Evolutionary conservation across 306 rosid species (phyloP), one percentile per base, ranked within the genome.

Genomic region (Hylodesmum podocarpum): DNA sequence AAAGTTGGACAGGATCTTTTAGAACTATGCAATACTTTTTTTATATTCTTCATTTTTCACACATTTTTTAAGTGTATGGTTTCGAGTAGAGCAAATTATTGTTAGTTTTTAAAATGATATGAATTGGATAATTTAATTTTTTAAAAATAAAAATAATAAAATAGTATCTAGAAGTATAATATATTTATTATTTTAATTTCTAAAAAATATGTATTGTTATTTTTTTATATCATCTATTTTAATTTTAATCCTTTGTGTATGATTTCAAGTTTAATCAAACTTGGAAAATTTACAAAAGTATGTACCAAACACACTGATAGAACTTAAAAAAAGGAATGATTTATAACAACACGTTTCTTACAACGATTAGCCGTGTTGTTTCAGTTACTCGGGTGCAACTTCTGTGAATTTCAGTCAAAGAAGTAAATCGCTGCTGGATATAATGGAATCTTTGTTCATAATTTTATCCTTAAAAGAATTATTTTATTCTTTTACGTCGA

Each of bases 391-490:
- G 4, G 14, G 72, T 70, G 43, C 68, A 6, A 61, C 34, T 4
- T 46, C 62, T 43, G 51, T 41, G 83, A 72, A 41, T 64, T 64
- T 65, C 51, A 31, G 74, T 73, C 75, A 66, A 79, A 72, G 50
- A 79, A 79, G 78, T 79, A 51, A 79, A 50, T 19, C 5, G 12
- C 8, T 29, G 59, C 29, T 50, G 58, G 15, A 39, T 72, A 14
- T 25, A 44, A 14, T 25, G 33, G 55, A 70, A 79, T 78, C 50
- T 71, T 50, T 51, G 47, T 64, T 27, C 50, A 16, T 1, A 22
- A 50, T 27, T 77, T 53, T 76, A 76, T 43, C 49, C 37, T 4
- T 36, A 28, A 27, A 28, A 15, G 0, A 28, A 27, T 68, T 68
- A 15, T 0, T 47, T 70, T 51, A 34, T 34, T 40, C 55, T 58